Evolutionary conservation across 2,329 filamentous ascomycete species (phyloP), one percentile per base, ranked within the genome.

Genomic region (Aspergillus hortae): DNA sequence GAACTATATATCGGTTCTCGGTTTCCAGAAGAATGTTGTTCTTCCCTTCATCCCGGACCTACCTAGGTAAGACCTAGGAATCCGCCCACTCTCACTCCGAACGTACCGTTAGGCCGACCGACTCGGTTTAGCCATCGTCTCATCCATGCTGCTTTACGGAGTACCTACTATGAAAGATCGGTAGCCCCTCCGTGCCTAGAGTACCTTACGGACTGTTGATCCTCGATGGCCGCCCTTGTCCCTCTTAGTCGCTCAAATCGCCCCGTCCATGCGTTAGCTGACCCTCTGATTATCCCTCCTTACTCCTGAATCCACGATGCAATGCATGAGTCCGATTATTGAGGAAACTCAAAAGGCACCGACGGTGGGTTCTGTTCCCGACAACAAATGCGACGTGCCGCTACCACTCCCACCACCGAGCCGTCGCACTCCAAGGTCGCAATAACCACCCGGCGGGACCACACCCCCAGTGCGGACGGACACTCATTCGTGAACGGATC

Each of bases 31-130:
- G 12, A 38, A 38, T 7, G 35, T 2, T 11, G 14, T 11, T 38
- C 47, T 53, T 51, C 47, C 46, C 35, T 53, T 53, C 46, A 42
- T 46, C 46, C 47, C 49, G 15, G 33, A 36, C 40, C 36, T 21
- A 38, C 40, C 36, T 23, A 38, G 35, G 23, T 43, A 42, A n/a
- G 27, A 30, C 27, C 27, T 30, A 4, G 7, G 27, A 30, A 9
- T 9, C 11, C 14, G 14, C 15, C 12, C 6, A 6, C n/a, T 5
- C 33, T 35, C 14, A 38, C 11, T 6, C 12, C 11, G 15, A 4
- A n/a, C 4, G 35, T 6, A 38, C 40, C 40, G 15, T 12, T 42
- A 17, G 15, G 11, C 40, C 40, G 40, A 42, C 11, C 40, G 19
- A 17, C 6, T 42, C 40, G 40, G 17, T 11, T 30, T 11, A 30